Base-by-base conservation (phyloP, 2,329 filamentous ascomycete genomes). In the Podosphaera fusca region DNA sequence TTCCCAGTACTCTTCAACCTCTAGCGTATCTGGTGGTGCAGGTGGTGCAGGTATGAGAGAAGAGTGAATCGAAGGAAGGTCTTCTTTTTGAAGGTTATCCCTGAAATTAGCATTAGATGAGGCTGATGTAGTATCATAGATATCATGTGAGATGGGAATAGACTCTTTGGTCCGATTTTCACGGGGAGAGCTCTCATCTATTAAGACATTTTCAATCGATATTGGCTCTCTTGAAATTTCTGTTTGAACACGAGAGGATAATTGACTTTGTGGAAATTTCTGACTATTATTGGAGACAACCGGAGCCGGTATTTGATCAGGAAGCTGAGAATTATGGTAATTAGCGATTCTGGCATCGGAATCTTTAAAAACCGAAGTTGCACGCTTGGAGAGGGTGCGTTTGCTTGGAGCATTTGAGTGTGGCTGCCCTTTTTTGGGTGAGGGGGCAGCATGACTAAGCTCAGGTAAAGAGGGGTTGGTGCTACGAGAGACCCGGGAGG, bases 351-450 rank as follows among this genome's bases (percentile, higher is more conserved):
- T 31, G 36, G 55, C 67, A 51, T 69, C 65, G 45, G 67, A 59
- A 58, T 81, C 78, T 63, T 76, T 76, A 67, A 79, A 79, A 56
- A 80, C 69, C 2, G 72, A 68, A 12, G 74, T 76, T 54, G 67
- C 70, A 55, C 75, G 74, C 69, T 79, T 80, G 36, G 69, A 71
- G 29, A 74, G 61, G 31, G 70, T 68, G 62, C 76, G 77, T 59
- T 73, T 72, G 60, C 71, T 70, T 52, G 68, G 64, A n/a, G 52
- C 56, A 30, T 60, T 56, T 8, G 56, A 50, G 56, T 60, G 62
- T n/a, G 59, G 55, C n/a, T 63, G 52, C 51, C 67, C 64, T 12
- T 58, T 68, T 69, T 42, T 67, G 66, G 56, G 66, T 63, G 54
- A 55, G 49, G 40, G 49, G 46, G 59, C 42, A 52, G 47, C 55